A percentile compares a stretch with the other conserved stretches of the same genome.
phyloP scores from a whole-genome alignment of 257 asterid species.

The Capsicum rhomboideum region DNA sequence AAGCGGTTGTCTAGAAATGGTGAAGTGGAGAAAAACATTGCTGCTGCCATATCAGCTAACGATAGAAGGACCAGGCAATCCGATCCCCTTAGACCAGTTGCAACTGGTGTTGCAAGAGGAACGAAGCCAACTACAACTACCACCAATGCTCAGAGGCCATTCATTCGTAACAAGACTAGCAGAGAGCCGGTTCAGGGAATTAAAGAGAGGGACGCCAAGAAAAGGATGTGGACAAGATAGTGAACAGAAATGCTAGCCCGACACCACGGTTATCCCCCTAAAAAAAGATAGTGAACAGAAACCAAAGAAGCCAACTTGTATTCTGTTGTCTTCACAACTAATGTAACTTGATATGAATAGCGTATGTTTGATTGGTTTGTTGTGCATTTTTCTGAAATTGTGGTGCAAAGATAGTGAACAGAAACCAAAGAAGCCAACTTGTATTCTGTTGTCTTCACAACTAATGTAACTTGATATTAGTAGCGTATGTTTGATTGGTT shows the following conservation, averaged over 20 bases:
- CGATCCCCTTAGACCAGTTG: slow-evolving; percentile 47
- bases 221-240: slow-evolving; percentile 80
- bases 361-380: background rate
- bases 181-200: slow-evolving; percentile 55
- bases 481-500: background rate
- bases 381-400: no score
- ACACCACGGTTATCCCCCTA: background rate
- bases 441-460: slow-evolving; percentile 5
- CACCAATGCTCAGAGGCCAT: slow-evolving; percentile 32
- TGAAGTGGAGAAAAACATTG: slow-evolving; percentile 1
- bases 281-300: background rate
- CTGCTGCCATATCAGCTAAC: slow-evolving; percentile 2
- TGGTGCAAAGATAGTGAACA: background rate
- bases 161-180: slow-evolving; percentile 36
- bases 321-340: slow-evolving; percentile 8
- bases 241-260: background rate
- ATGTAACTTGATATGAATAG: background rate
- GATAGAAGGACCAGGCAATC: slow-evolving; percentile 51
- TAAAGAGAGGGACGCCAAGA: slow-evolving; percentile 78
- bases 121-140: slow-evolving; percentile 31
- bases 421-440: slow-evolving; percentile 11
- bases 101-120: slow-evolving; percentile 33
- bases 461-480: background rate
- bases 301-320: slow-evolving; percentile 9
- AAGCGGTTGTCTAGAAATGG: slow-evolving; percentile 6